phyloP scores from a whole-genome alignment of 1,284 basidiomycete species.

The Melampsora larici-populina region DNA sequence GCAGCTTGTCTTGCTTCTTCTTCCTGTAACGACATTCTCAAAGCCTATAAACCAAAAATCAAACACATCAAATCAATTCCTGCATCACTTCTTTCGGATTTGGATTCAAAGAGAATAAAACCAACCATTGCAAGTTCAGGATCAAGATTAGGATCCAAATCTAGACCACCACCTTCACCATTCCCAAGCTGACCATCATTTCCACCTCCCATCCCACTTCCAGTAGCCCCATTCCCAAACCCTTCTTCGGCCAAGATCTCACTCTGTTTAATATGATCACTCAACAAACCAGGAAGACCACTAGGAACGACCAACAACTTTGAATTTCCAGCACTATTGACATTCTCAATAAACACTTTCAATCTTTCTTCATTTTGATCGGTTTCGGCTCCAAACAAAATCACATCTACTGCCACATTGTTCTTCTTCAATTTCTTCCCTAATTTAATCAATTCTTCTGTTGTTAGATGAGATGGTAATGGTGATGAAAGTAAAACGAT shows the following conservation, averaged over 20 bases:
- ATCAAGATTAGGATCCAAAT: constrained; percentile 89
- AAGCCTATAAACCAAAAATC: constrained; percentile 63
- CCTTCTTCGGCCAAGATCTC: constrained; percentile 77
- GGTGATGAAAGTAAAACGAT: constrained; percentile 91
- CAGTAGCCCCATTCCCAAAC: constrained; percentile 62
- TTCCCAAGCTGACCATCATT: constrained; percentile 52
- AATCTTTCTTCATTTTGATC: constrained; percentile 55
- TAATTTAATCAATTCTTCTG: constrained; percentile 71
- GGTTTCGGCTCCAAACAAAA: constrained; percentile 63
- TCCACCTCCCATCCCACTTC: constrained; percentile 55
- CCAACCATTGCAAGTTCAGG: constrained; percentile 93
- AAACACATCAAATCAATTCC: not conserved
- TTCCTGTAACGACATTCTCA: constrained; percentile 97
- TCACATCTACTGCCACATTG: constrained; percentile 90
- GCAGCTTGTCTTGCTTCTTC: constrained; percentile 85
- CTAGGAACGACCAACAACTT: constrained; percentile 62
- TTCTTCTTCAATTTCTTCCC: constrained; percentile 99
- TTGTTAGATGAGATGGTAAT: constrained; percentile 55
- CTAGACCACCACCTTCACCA: constrained; percentile 67
- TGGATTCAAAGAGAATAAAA: constrained; percentile 9
- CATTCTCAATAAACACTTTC: constrained; percentile 55
- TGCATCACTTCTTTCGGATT: not conserved
- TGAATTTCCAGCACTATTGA: constrained; percentile 53
- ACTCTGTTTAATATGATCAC: constrained; percentile 76
- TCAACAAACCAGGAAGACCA: constrained; percentile 69